Percentiles rank a stretch among this genome's conserved stretches.
Evolutionary conservation across 106 monocot species (phyloP).

Genomic region (Amphibolis antarctica): DNA sequence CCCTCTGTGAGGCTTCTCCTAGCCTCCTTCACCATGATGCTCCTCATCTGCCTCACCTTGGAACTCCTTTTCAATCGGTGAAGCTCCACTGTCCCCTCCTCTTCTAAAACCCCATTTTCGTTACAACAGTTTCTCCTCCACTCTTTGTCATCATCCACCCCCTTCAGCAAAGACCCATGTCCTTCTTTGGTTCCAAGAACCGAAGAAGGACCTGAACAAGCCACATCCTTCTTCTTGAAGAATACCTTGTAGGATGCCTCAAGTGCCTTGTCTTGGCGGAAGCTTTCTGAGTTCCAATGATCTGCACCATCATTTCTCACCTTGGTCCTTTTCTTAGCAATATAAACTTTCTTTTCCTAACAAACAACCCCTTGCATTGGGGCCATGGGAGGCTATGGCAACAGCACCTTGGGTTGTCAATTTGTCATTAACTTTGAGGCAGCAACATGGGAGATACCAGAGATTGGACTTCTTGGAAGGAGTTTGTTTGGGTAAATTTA

Average conservation of each 20-base stretch:
- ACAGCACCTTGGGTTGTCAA: too few species aligned
- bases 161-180: neutral
- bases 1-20: conserved; percentile 46
- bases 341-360: too few species aligned
- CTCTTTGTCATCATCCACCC: neutral
- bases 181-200: neutral
- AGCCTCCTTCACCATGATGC: conserved; percentile 49
- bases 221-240: neutral
- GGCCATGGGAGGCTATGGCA: too few species aligned
- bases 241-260: neutral
- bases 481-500: too few species aligned
- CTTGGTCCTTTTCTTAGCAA: too few species aligned
- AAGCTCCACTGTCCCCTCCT: neutral
- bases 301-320: too few species aligned
- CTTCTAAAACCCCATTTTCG: neutral
- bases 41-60: conserved; percentile 46
- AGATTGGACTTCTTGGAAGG: too few species aligned
- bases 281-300: neutral
- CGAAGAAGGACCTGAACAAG: neutral
- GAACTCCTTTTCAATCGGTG: neutral
- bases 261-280: neutral
- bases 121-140: too few species aligned
- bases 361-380: too few species aligned
- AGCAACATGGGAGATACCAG: too few species aligned
- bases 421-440: too few species aligned